These are phyloP conservation scores for Noccaea caerulescens DNA, from an alignment of 345 rosid species.

Conservation along the genomic window DNA sequence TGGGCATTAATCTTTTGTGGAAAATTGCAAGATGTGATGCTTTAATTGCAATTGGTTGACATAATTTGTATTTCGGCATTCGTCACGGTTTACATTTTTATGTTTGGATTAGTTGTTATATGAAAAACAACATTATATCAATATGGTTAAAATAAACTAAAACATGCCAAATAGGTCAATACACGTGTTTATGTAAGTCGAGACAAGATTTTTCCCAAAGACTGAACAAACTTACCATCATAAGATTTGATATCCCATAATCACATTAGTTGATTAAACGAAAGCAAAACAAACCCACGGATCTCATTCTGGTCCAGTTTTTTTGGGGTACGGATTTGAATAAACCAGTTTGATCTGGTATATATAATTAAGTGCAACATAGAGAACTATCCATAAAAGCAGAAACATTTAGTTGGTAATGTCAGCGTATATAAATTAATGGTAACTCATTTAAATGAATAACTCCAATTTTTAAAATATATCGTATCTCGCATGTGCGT, in stretches of 20 bases:
- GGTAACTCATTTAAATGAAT: constrained; percentile 22
- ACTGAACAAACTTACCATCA: neutral
- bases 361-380: constrained; percentile 42
- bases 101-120: too few species aligned
- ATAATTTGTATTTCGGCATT: too few species aligned
- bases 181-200: neutral
- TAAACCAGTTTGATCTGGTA: constrained; percentile 36
- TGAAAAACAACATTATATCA: too few species aligned
- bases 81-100: too few species aligned
- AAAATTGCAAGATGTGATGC: too few species aligned
- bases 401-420: constrained; percentile 47
- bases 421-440: constrained; percentile 44
- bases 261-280: neutral
- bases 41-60: too few species aligned
- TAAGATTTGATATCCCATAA: neutral
- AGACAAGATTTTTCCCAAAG: neutral
- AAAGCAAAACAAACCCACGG: constrained; percentile 2
- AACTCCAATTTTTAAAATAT: constrained; percentile 15
- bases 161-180: neutral
- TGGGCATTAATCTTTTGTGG: too few species aligned
- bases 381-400: constrained; percentile 48
- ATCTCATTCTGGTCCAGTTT: constrained; percentile 30
- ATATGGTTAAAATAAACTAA: too few species aligned
- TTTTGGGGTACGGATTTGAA: neutral
- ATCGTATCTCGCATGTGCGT: constrained; percentile 28